Base-by-base conservation (phyloP, 805 yeast species). In the Wickerhamomyces canadensis region DNA sequence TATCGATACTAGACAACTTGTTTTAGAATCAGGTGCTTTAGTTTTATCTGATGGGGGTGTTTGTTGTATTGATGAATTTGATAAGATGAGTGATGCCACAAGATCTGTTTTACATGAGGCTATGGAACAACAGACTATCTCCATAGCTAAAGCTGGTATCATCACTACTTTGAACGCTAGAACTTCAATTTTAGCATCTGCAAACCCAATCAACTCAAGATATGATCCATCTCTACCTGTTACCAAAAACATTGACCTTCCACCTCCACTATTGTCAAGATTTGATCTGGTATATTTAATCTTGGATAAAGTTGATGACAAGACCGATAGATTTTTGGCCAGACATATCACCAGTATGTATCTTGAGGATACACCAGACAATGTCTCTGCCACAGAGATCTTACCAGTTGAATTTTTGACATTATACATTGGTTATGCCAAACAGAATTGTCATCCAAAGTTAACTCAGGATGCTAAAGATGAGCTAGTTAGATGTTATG, bases 111-210 rank as follows among this genome's bases (percentile, higher is more conserved):
- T 93, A 37, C 98, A 93, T 59, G 98, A 93, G 70, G 98, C 93
- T 10, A 93, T 93, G 98, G 98, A 93, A 66, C 98, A 93, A 60
- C 98, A 93, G 61, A 93, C 98, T 1, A 93, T 93, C 31, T 88
- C 97, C 9, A 87, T 93, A 54, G 98, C 98, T 23, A 93, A 93
- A 55, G 98, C 98, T 1, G 98, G 98, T 42, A 93, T 93, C 55
- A 93, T 93, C 53, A 93, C 98, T 6, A 93, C 98, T 0, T 68
- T 93, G 43, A 93, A 93, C 59, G 98, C 98, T 1, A 75, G 98
- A 62, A 91, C 97, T 0, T 91, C 98, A 1, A 83, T 93, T 45
- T 67, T 93, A 40, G 98, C 98, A 0, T 84, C 96, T 27, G 98
- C 98, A 1, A 93, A 93, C 60, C 98, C 98, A 12, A 89, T 93